Evolutionary conservation across 345 rosid species (phyloP).

Genomic region (Eucalyptus erythrocorys): DNA sequence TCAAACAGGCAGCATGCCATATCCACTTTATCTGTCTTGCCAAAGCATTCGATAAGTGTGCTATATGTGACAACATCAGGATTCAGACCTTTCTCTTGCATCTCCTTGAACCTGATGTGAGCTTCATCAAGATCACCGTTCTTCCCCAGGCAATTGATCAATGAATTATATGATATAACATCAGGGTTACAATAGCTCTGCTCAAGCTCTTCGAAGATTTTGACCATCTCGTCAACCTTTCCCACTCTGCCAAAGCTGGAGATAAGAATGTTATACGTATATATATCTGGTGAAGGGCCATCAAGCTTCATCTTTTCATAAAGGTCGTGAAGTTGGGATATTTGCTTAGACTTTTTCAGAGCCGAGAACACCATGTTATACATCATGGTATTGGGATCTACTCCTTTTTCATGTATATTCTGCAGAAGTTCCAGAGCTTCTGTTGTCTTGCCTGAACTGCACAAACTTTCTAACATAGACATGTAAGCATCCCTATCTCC

Average conservation of each 20-base stretch:
- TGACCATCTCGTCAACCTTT: constrained; percentile 51
- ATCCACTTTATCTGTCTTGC: constrained; percentile 79
- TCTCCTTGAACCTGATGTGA: constrained; percentile 83
- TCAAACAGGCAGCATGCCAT: constrained; percentile 78
- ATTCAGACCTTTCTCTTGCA: constrained; percentile 75
- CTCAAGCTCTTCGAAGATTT: constrained; percentile 82
- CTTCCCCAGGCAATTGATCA: constrained; percentile 89
- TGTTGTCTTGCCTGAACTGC: constrained; percentile 54
- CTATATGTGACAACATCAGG: constrained; percentile 94
- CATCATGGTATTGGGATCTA: constrained; percentile 55
- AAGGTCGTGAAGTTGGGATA: constrained; percentile 61
- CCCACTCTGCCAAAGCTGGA: constrained; percentile 75
- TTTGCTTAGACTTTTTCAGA: constrained; percentile 63
- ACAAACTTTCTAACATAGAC: constrained; percentile 72
- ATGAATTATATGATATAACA: constrained; percentile 70
- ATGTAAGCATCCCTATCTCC: constrained; percentile 64
- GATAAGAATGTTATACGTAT: constrained; percentile 78
- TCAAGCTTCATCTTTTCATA: constrained; percentile 61
- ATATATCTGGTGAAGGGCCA: constrained; percentile 67
- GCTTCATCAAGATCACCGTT: constrained; percentile 94
- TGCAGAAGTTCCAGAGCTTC: constrained; percentile 72
- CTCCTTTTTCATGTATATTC: constrained; percentile 67
- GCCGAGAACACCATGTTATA: constrained; percentile 59
- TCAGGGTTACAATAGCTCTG: constrained; percentile 58
- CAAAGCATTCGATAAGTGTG: constrained; percentile 88